Conservation (phyloP, 345 rosid species). For the Iberis pinnata region DNA sequence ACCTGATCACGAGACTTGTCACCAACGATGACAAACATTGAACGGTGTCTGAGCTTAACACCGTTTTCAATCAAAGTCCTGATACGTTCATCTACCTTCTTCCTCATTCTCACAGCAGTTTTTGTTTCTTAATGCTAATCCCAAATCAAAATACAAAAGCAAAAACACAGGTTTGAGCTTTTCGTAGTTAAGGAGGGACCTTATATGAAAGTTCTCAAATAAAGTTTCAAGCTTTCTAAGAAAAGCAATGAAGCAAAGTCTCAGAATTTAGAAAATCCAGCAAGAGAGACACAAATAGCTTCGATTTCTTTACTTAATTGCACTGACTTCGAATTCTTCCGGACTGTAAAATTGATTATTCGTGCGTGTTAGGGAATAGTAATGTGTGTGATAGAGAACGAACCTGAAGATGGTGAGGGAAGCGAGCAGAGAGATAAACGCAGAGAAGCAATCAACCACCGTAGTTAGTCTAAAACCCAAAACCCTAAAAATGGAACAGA, state of each 20-base stretch:
- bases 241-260: slow-evolving; percentile 13
- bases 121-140: slow-evolving; percentile 1
- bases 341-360: no score
- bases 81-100: slow-evolving; percentile 92
- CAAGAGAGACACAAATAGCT: not conserved
- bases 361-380: not conserved
- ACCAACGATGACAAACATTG: slow-evolving; percentile 78
- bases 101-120: slow-evolving; percentile 53
- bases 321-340: no score
- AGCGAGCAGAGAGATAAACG: slow-evolving; percentile 6
- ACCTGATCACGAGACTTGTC: slow-evolving; percentile 82
- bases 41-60: slow-evolving; percentile 79
- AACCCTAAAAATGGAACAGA: slow-evolving; percentile 11
- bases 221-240: slow-evolving; percentile 10
- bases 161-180: slow-evolving; percentile 8
- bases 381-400: not conserved
- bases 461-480: slow-evolving; percentile 21
- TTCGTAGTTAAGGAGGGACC: not conserved
- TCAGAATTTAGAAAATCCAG: not conserved
- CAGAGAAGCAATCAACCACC: slow-evolving; percentile 26
- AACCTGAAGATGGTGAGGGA: slow-evolving; percentile 17
- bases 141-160: not conserved
- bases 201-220: not conserved
- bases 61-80: slow-evolving; percentile 91
- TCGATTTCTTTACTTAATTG: not conserved